Evolutionary conservation across 169 alveolate genomes (phyloP).

Genomic region (Plasmodium gaboni): DNA sequence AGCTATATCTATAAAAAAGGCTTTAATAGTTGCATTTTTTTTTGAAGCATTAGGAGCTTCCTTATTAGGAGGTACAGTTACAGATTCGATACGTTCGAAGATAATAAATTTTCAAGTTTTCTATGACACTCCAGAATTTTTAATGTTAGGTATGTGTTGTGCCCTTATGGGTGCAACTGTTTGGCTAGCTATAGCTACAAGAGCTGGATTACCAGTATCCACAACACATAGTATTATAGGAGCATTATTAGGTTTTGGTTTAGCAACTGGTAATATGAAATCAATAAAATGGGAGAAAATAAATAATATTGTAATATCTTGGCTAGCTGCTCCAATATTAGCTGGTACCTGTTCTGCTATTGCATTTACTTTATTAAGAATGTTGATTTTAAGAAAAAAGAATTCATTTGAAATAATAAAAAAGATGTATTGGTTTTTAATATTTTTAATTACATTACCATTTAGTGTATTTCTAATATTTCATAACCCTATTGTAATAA

Average conservation of each 20-base stretch:
- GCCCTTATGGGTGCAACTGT: slow-evolving; percentile 86
- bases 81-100: slow-evolving; percentile 87
- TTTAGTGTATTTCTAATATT: slow-evolving; percentile 69
- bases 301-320: slow-evolving; percentile 82
- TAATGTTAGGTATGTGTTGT: slow-evolving; percentile 90
- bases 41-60: slow-evolving; percentile 89
- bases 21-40: slow-evolving; percentile 85
- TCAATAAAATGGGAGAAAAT: slow-evolving; percentile 87
- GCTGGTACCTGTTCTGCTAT: slow-evolving; percentile 71
- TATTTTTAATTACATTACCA: slow-evolving; percentile 56
- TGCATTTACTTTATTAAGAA: slow-evolving; percentile 67
- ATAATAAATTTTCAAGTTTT: slow-evolving; percentile 86
- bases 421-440: slow-evolving; percentile 74
- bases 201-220: slow-evolving; percentile 89
- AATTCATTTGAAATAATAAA: slow-evolving; percentile 76
- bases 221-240: slow-evolving; percentile 91
- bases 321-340: slow-evolving; percentile 86
- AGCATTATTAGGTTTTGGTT: slow-evolving; percentile 89
- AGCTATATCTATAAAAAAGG: slow-evolving; percentile 83
- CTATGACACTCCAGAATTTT: slow-evolving; percentile 83
- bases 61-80: slow-evolving; percentile 90
- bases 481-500: slow-evolving; percentile 72
- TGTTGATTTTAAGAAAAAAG: slow-evolving; percentile 50
- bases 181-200: slow-evolving; percentile 88
- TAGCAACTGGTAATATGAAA: slow-evolving; percentile 84